Evolutionary conservation across 2,329 filamentous ascomycete genomes (phyloP).

Genomic region (Blumeria graminis): DNA sequence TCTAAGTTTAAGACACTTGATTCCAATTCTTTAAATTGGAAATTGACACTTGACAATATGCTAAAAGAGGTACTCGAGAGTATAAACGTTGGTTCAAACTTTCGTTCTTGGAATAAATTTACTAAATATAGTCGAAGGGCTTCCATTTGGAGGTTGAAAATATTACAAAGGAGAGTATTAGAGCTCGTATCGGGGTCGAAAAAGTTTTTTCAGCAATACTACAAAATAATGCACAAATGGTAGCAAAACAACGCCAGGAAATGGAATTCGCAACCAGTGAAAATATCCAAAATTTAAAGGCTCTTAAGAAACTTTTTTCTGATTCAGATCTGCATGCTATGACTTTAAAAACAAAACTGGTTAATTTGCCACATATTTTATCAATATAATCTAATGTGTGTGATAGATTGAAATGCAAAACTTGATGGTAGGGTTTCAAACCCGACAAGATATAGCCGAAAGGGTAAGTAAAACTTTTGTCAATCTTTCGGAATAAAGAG

Average conservation of each 20-base stretch:
- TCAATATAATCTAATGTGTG: constrained; percentile 3
- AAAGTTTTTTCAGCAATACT: constrained; percentile 5
- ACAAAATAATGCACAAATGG: constrained; percentile 12
- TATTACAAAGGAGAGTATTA: constrained; percentile 4
- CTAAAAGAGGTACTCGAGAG: constrained; percentile 9
- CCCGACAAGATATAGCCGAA: constrained; percentile 9
- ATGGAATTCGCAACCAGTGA: constrained; percentile 7
- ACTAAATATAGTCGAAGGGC: constrained; percentile 4
- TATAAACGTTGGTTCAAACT: constrained; percentile 6
- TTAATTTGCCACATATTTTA: constrained; percentile 4
- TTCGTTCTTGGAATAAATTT: background rate
- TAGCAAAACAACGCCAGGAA: constrained; percentile 11
- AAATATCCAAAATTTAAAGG: constrained; percentile 6
- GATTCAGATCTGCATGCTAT: constrained; percentile 9
- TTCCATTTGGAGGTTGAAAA: constrained; percentile 6
- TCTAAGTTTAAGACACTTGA: constrained; percentile 9
- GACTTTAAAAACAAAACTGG: background rate
- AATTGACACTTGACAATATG: constrained; percentile 7
- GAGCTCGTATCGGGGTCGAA: constrained; percentile 6
- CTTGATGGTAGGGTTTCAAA: constrained; percentile 6
- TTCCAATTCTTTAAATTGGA: constrained; percentile 7
- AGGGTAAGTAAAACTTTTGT: constrained; percentile 5
- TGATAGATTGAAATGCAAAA: constrained; percentile 2
- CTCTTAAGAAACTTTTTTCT: constrained; percentile 8
- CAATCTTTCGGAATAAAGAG: too few relatives aligned